These are phyloP conservation scores for Podila verticillata DNA, from an alignment of 192 early-diverging fungal species.

Conservation along the genomic window DNA sequence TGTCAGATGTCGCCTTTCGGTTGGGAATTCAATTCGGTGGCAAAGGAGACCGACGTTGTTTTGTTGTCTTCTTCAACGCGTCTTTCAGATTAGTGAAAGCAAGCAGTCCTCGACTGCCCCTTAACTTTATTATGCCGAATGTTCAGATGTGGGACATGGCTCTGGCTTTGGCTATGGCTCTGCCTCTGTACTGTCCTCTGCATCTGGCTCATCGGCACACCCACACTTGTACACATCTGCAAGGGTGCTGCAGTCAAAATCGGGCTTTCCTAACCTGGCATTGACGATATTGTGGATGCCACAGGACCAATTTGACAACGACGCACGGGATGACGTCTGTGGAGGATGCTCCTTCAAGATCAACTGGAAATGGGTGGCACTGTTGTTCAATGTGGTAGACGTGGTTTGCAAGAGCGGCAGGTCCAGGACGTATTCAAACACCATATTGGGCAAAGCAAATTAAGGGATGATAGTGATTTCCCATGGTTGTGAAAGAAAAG, in stretches of 20 bases:
- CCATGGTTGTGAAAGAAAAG: too few species aligned
- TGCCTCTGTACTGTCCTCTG: background rate
- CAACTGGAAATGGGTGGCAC: conserved; percentile 88
- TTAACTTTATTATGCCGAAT: background rate
- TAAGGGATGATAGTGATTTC: conserved; percentile 1
- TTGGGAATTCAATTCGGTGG: background rate
- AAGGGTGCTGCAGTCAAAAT: conserved; percentile 83
- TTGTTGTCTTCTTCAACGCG: background rate
- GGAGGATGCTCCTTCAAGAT: conserved; percentile 84
- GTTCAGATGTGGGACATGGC: background rate
- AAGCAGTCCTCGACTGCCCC: background rate
- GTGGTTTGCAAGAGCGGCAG: background rate
- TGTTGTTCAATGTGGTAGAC: conserved; percentile 16
- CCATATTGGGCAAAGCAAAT: background rate
- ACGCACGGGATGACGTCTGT: conserved; percentile 73
- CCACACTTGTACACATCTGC: conserved; percentile 89
- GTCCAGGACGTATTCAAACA: background rate
- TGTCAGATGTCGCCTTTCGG: too few species aligned
- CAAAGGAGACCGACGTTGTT: background rate
- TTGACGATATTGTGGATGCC: conserved; percentile 94
- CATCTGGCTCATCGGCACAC: conserved; percentile 63
- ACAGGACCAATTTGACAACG: conserved; percentile 89
- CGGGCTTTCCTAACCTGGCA: conserved; percentile 77
- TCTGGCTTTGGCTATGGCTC: background rate
- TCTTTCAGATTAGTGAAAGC: background rate